These are phyloP conservation scores for Fusarium duplospermum DNA, from an alignment of 2,329 filamentous ascomycete species.

Conservation along the genomic window DNA sequence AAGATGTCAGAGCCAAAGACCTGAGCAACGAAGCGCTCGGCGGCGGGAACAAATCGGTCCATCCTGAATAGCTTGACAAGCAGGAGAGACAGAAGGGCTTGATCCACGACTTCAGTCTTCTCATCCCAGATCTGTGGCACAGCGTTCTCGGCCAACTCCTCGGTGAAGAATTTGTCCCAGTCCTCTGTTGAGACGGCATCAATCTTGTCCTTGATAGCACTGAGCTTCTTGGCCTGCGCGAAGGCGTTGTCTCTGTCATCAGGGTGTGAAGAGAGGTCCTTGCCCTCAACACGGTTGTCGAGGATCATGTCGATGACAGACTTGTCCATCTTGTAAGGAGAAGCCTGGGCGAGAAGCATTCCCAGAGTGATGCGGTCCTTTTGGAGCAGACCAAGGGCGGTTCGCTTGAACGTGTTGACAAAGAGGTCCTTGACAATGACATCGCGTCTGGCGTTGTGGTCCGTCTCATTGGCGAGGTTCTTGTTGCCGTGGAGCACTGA, in stretches of 20 bases:
- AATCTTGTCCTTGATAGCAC: conserved; percentile 78
- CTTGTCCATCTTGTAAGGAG: conserved; percentile 97
- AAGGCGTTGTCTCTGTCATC: conserved; percentile 76
- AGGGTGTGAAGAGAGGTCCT: conserved; percentile 79
- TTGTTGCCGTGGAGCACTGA: conserved; percentile 86
- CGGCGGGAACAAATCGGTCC: conserved; percentile 92
- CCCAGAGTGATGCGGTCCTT: conserved; percentile 95
- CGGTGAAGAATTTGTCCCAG: conserved; percentile 86
- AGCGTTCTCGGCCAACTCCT: conserved; percentile 87
- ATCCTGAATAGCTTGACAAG: conserved; percentile 95
- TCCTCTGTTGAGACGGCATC: conserved; percentile 69
- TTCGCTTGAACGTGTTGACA: conserved; percentile 89
- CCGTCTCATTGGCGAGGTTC: conserved; percentile 74
- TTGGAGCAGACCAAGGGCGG: conserved; percentile 91
- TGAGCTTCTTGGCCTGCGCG: conserved; percentile 74
- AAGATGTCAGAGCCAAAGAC: conserved; percentile 89
- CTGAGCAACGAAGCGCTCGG: conserved; percentile 87
- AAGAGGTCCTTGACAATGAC: conserved; percentile 94
- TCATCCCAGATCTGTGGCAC: conserved; percentile 83
- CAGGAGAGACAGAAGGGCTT: conserved; percentile 84
- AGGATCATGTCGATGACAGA: conserved; percentile 86
- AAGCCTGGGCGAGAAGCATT: conserved; percentile 93
- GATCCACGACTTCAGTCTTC: conserved; percentile 72
- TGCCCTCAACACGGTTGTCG: conserved; percentile 79
- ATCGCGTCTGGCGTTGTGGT: conserved; percentile 84